Conservation (phyloP, 139 green algal genomes). For the Picochlorum sp. region DNA sequence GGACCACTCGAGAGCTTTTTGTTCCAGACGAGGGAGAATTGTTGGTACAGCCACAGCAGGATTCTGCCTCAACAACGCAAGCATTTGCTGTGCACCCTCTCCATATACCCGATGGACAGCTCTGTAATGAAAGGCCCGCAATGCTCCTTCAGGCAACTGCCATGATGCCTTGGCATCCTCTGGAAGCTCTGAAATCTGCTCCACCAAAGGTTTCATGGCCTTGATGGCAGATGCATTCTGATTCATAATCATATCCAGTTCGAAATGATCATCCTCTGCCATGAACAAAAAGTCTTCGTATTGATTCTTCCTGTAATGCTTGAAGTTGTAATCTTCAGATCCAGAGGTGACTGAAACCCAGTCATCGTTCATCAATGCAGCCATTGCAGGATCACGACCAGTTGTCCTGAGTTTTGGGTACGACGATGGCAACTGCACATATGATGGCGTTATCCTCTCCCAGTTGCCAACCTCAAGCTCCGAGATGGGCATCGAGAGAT, state of each 20-base stretch:
- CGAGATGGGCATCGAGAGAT: slow-evolving; percentile 76
- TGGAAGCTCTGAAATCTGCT: slow-evolving; percentile 42
- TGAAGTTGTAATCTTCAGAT: slow-evolving; percentile 85
- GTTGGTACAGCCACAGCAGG: slow-evolving; percentile 76
- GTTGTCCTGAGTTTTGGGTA: slow-evolving; percentile 21
- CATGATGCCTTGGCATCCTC: slow-evolving; percentile 55
- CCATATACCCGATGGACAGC: slow-evolving; percentile 85
- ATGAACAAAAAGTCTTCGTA: slow-evolving; percentile 88
- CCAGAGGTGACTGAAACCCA: slow-evolving; percentile 94
- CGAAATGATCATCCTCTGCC: slow-evolving; percentile 95
- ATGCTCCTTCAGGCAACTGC: slow-evolving; percentile 17
- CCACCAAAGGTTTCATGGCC: slow-evolving; percentile 45
- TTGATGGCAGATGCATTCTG: slow-evolving; percentile 59
- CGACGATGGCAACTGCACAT: slow-evolving; percentile 79
- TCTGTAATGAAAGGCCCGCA: slow-evolving; percentile 63
- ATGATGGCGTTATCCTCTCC: slow-evolving; percentile 73
- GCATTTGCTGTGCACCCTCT: slow-evolving; percentile 45
- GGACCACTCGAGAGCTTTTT: slow-evolving; percentile 92
- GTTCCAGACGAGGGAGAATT: slow-evolving; percentile 73
- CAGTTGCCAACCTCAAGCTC: slow-evolving; percentile 78
- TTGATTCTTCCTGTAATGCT: slow-evolving; percentile 98
- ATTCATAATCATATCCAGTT: slow-evolving; percentile 95
- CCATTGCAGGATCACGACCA: slow-evolving; percentile 35
- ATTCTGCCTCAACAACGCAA: slow-evolving; percentile 80
- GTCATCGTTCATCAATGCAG: slow-evolving; percentile 75